Evolutionary conservation across 805 yeast species (phyloP).

Genomic region (Hanseniaspora pseudoguilliermondii): DNA sequence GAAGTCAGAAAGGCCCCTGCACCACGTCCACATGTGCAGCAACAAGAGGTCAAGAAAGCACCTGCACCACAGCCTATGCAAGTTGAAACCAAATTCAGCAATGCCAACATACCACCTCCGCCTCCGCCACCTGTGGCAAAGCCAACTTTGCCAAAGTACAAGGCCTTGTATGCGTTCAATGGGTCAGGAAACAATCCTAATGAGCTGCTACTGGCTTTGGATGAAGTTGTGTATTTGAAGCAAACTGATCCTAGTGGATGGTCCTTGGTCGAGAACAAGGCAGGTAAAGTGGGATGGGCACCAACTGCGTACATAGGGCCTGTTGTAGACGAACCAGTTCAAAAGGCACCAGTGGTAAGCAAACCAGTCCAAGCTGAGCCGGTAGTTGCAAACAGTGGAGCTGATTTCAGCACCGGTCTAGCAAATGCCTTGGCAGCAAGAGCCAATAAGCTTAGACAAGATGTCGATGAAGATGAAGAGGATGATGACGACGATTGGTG

Average conservation of each 20-base stretch:
- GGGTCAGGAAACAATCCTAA: slow-evolving; percentile 69
- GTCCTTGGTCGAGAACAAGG: slow-evolving; percentile 76
- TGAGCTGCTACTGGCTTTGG: slow-evolving; percentile 64
- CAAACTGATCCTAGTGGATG: slow-evolving; percentile 78
- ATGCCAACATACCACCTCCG: slow-evolving; percentile 41
- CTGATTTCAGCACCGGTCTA: slow-evolving; percentile 60
- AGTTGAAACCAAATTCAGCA: slow-evolving; percentile 18
- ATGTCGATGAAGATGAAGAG: slow-evolving; percentile 58
- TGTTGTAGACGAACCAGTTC: slow-evolving; percentile 30
- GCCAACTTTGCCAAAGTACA: slow-evolving; percentile 63
- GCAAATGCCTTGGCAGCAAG: slow-evolving; percentile 79
- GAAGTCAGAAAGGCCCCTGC: slow-evolving; percentile 14
- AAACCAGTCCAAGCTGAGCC: slow-evolving; percentile 18
- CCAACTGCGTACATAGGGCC: slow-evolving; percentile 81
- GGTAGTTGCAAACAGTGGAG: slow-evolving; percentile 17
- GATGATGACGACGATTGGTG: slow-evolving; percentile 40
- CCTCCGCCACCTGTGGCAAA: slow-evolving; percentile 52
- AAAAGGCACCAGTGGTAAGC: slow-evolving; percentile 31
- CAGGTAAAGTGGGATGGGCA: slow-evolving; percentile 90
- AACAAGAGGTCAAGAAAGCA: slow-evolving; percentile 18
- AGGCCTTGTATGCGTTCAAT: slow-evolving; percentile 77
- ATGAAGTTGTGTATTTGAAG: slow-evolving; percentile 58
- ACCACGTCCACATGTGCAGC: slow-evolving; percentile 14
- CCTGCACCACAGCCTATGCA: slow-evolving; percentile 20
- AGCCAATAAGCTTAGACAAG: slow-evolving; percentile 47